Conservation (phyloP, 75 land plant genomes). For the Adiantum capillusveneris region DNA sequence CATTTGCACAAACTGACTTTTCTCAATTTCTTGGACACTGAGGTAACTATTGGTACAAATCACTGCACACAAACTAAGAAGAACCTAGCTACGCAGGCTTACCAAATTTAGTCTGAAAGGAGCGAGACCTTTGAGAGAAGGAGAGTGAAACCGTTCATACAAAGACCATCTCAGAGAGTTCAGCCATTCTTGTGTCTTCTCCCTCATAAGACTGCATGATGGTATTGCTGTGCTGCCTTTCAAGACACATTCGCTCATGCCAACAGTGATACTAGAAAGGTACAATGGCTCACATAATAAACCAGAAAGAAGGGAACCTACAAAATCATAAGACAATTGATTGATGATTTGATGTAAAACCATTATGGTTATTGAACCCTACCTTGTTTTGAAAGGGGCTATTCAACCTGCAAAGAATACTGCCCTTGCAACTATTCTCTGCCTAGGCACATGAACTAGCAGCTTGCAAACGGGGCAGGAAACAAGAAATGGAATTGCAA, state of each 20-base stretch:
- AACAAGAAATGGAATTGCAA: too few species aligned
- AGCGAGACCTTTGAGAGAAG: background rate
- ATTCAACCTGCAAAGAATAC: too few species aligned
- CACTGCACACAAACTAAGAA: too few species aligned
- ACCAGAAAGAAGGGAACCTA: background rate
- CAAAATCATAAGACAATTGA: background rate
- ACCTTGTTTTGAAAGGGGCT: too few species aligned
- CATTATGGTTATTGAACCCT: too few species aligned
- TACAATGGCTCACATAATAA: background rate
- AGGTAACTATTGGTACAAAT: too few species aligned
- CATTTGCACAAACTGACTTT: too few species aligned
- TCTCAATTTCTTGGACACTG: too few species aligned
- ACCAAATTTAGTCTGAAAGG: background rate
- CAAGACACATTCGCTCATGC: background rate
- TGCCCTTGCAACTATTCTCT: too few species aligned
- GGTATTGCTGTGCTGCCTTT: background rate
- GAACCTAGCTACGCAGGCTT: background rate
- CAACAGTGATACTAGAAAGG: conserved; percentile 7
- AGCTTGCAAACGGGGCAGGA: too few species aligned
- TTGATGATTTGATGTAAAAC: too few species aligned
- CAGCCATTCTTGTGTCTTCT: background rate
- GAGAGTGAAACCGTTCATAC: background rate
- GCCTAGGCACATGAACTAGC: too few species aligned
- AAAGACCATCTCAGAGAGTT: background rate
- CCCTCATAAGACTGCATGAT: background rate